phyloP scores from a whole-genome alignment of 2,329 filamentous ascomycete species.

The Fusarium sp. region DNA sequence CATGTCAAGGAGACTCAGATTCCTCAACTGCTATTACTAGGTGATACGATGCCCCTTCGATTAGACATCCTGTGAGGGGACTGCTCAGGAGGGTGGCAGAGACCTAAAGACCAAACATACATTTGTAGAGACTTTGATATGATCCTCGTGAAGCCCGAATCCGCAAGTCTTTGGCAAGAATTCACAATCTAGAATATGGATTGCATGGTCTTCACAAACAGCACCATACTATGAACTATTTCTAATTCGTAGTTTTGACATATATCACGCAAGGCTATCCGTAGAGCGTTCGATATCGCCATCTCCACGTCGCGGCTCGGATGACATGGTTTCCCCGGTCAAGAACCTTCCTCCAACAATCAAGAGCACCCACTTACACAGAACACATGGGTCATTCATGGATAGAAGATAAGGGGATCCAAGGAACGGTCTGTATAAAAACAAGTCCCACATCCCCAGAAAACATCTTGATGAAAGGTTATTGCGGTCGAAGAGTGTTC shows the following conservation, averaged over 20 bases:
- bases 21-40: neutral
- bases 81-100: neutral
- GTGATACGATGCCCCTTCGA: neutral
- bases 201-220: neutral
- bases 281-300: neutral
- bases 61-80: neutral
- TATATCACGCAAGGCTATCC: neutral
- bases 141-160: neutral
- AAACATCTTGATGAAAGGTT: neutral
- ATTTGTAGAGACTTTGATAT: neutral
- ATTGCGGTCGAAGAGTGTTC: neutral
- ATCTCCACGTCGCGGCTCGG: slow-evolving; percentile 24
- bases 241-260: neutral
- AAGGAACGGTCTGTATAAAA: slow-evolving; percentile 5
- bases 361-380: slow-evolving; percentile 26
- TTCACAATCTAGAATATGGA: neutral
- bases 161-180: neutral
- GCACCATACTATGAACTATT: neutral
- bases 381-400: slow-evolving; percentile 12
- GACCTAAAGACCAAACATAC: neutral
- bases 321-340: slow-evolving; percentile 40
- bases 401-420: slow-evolving; percentile 3
- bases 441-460: slow-evolving; percentile 31
- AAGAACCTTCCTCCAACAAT: slow-evolving; percentile 6
- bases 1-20: neutral